Conservation (phyloP, 1,139 yeast genomes). For the Candida sp. region DNA sequence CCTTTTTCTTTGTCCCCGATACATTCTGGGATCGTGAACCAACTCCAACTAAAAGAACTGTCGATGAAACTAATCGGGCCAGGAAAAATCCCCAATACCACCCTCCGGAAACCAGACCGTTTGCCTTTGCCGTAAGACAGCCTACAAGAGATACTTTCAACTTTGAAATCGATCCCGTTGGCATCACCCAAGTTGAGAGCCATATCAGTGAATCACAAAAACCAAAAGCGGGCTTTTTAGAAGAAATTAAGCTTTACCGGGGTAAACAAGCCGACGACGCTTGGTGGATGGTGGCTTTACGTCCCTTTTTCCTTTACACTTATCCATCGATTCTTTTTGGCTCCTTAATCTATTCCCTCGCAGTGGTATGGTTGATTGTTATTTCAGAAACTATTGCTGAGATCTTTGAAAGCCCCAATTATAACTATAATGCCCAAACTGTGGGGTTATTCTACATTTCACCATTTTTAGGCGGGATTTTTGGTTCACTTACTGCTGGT, state of each 20-base stretch:
- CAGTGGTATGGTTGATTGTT: constrained; percentile 63
- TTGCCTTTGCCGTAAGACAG: constrained; percentile 27
- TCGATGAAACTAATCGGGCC: constrained; percentile 49
- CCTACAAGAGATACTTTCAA: constrained; percentile 9
- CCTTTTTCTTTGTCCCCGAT: constrained; percentile 59
- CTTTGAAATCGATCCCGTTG: constrained; percentile 12
- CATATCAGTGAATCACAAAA: constrained; percentile 2
- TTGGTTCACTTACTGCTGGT: constrained; percentile 58
- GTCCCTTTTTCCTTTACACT: constrained; percentile 51
- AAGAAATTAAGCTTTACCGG: constrained; percentile 21
- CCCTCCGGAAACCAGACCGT: constrained; percentile 28
- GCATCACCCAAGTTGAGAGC: constrained; percentile 11
- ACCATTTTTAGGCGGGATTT: constrained; percentile 57
- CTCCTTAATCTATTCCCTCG: constrained; percentile 50
- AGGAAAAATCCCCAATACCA: constrained; percentile 29
- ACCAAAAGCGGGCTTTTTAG: constrained; percentile 13
- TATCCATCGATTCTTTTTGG: constrained; percentile 57
- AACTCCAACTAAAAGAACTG: constrained; percentile 45
- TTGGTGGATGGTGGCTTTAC: constrained; percentile 56
- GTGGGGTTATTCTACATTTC: constrained; percentile 58
- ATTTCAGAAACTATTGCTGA: constrained; percentile 55
- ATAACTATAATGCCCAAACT: constrained; percentile 43
- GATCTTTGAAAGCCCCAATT: constrained; percentile 44
- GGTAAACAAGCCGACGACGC: constrained; percentile 50
- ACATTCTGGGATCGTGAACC: constrained; percentile 65